phyloP scores from a whole-genome alignment of 2,329 filamentous ascomycete genomes.

The Teratosphaeria nubilosa region DNA sequence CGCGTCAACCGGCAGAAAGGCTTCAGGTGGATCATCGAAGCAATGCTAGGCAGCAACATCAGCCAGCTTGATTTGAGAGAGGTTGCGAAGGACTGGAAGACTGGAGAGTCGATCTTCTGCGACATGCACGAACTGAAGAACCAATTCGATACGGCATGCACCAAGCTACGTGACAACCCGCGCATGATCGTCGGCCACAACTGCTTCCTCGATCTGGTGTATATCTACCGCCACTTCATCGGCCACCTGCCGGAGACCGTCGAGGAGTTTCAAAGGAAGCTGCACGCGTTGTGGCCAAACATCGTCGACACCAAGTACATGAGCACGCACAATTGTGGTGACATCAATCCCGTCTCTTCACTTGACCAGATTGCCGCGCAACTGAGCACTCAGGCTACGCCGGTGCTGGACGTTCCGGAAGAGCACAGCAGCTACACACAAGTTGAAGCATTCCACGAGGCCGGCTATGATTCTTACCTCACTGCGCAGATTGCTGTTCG shows the following conservation, averaged over 20 bases:
- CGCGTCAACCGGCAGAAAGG: conserved; percentile 36
- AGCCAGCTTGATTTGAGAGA: conserved; percentile 27
- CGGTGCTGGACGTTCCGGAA: conserved; percentile 31
- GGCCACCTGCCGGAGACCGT: conserved; percentile 45
- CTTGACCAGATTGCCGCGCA: conserved; percentile 40
- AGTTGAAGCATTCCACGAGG: conserved; percentile 43
- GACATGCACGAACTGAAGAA: conserved; percentile 27
- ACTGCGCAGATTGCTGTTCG: conserved; percentile 50
- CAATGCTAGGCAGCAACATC: conserved; percentile 31
- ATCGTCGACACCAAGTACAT: conserved; percentile 56
- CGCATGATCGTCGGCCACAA: conserved; percentile 55
- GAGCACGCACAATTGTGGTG: conserved; percentile 46
- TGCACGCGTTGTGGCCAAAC: conserved; percentile 46
- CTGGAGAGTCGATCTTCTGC: conserved; percentile 26
- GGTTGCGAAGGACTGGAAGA: conserved; percentile 25
- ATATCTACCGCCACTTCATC: conserved; percentile 54
- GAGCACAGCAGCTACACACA: conserved; percentile 33
- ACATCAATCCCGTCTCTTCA: conserved; percentile 40
- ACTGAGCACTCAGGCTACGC: conserved; percentile 29
- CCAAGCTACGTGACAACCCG: conserved; percentile 35
- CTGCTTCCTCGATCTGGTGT: conserved; percentile 53
- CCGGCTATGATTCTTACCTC: conserved; percentile 53
- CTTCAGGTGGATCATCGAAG: conserved; percentile 42
- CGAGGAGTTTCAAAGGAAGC: conserved; percentile 41
- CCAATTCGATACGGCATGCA: conserved; percentile 31